Percentiles rank a stretch among this genome's conserved stretches.
These are phyloP conservation scores for Antrodiella citrinella DNA, from an alignment of 768 basidiomycete genomes.

Conservation along the genomic window DNA sequence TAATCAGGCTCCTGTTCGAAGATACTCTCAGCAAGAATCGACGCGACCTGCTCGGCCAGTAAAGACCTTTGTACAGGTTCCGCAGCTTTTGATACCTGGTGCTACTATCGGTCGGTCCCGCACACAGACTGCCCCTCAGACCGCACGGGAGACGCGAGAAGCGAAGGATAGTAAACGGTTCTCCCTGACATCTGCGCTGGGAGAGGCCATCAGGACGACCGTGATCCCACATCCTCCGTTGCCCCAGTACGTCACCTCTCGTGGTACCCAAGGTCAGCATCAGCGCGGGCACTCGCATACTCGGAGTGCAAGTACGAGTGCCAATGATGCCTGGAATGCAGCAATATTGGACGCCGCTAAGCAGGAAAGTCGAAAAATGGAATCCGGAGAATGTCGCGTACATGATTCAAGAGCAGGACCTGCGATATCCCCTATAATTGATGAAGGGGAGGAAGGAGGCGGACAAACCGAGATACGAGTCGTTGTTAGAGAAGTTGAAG, in stretches of 20 bases:
- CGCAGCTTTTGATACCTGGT: neutral
- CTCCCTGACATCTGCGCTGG: conserved; percentile 16
- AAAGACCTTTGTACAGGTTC: neutral
- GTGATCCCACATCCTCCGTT: conserved; percentile 18
- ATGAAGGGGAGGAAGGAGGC: neutral
- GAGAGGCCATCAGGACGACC: conserved; percentile 14
- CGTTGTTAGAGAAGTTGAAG: neutral
- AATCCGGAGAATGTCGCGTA: too few species aligned
- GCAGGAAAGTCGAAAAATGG: neutral
- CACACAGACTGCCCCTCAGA: conserved; percentile 11
- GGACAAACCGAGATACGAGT: neutral
- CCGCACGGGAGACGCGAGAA: neutral
- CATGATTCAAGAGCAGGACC: neutral
- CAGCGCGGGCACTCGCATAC: neutral
- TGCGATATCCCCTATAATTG: neutral
- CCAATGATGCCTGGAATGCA: neutral
- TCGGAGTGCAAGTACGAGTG: neutral
- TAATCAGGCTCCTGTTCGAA: neutral
- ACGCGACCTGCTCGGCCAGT: neutral
- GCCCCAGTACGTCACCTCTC: conserved; percentile 3
- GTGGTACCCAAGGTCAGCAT: neutral
- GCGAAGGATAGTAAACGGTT: conserved; percentile 8
- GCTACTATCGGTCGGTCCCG: conserved; percentile 2
- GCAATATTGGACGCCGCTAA: neutral
- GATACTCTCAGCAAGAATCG: neutral